Percentiles rank a stretch among this genome's conserved stretches.
phyloP scores from a whole-genome alignment of 148 eudicot species.

The Pouteria glomerata region DNA sequence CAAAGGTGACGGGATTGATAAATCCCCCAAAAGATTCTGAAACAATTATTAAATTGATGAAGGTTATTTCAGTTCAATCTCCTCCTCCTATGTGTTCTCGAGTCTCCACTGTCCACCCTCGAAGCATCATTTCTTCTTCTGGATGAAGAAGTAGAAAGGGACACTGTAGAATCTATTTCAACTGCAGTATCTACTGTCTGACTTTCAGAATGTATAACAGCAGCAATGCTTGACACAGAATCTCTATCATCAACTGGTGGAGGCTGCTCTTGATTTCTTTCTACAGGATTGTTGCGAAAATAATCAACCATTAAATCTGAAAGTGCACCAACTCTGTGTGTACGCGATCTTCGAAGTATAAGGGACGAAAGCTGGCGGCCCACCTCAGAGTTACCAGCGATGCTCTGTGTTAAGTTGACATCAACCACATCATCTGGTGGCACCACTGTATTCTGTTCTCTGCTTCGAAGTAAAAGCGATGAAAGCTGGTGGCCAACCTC shows the following conservation, averaged over 20 bases:
- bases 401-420: conserved; percentile 44
- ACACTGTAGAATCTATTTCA: conserved; percentile 83
- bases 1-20: not conserved
- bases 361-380: conserved; percentile 46
- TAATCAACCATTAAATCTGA: conserved; percentile 40
- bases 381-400: conserved; percentile 32
- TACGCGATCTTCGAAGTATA: conserved; percentile 53
- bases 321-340: conserved; percentile 34
- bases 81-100: conserved; percentile 79
- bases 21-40: not conserved
- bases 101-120: conserved; percentile 89
- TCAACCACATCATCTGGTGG: conserved; percentile 53
- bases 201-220: conserved; percentile 83
- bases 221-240: conserved; percentile 95
- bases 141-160: conserved; percentile 77
- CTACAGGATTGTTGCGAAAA: conserved; percentile 39
- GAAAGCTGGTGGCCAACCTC: conserved; percentile 45
- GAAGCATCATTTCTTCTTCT: conserved; percentile 62
- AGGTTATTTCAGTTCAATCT: conserved; percentile 46
- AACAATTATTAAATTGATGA: not conserved
- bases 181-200: conserved; percentile 75
- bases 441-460: too few species aligned
- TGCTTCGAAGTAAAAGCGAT: conserved; percentile 53
- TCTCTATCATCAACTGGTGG: conserved; percentile 73
- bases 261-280: conserved; percentile 47